Base-by-base conservation (phyloP, 805 yeast genomes). In the Metschnikowia gruessii region DNA sequence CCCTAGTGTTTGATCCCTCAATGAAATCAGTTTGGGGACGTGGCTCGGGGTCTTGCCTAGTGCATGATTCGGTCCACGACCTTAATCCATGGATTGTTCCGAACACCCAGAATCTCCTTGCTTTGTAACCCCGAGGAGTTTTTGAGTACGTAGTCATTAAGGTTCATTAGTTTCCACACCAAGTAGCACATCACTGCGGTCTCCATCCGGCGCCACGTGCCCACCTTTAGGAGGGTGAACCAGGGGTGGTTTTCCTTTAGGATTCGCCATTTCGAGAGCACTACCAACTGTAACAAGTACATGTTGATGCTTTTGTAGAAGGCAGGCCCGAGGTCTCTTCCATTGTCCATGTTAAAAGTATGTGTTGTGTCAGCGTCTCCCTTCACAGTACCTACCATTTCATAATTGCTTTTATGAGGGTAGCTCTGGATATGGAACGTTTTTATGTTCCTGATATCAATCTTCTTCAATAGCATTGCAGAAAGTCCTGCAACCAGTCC, bases 221-320 rank as follows among this genome's bases (percentile, higher is more conserved):
- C 56, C 16, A 61, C 45, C 24, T 55, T 59, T 26, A 69, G 46
- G 16, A 49, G 12, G 29, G 53, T 59, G 51, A 70, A 65, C 48
- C 56, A 52, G 0, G 72, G 72, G 48, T 67, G 72, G 55, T 66
- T 64, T 18, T 67, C 73, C 53, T 70, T 70, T 29, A 60, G 46
- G 29, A 68, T 68, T 34, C 76, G 59, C 76, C 76, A 71, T 51
- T 70, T 70, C 10, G 71, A 67, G 26, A 71, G 49, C n/a, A 70
- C 49, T 1, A 70, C 60, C 42, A 70, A 52, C 42, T 68, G 57
- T 37, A 66, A 50, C 28, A 71, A 54, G 51, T 70, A 70, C 40
- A 65, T 45, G 51, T 62, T 66, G 46, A 69, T 43, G 4, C 52
- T 62, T 32, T 68, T 57, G 46, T 66, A 49, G 43, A 66, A 63